Base-by-base conservation (phyloP, 192 early-diverging fungal genomes). In the Mortierella alpina region DNA sequence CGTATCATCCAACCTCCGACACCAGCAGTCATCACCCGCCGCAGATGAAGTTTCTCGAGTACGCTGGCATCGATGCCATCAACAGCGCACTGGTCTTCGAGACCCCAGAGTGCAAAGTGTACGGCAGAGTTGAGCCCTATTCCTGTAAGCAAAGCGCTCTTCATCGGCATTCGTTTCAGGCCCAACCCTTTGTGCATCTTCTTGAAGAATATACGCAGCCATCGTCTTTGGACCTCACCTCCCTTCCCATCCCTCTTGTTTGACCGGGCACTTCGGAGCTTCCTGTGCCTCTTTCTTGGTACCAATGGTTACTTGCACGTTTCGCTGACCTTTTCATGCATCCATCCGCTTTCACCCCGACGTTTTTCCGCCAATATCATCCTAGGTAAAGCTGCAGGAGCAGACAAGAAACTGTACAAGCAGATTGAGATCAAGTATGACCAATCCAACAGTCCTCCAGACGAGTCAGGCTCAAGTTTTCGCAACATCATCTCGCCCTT, bases 361-460 rank as follows among this genome's bases (percentile, higher is more conserved):
- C 58, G 10, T 22, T 6, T 56, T 17, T 14, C 42, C 59, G 14
- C 51, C n/a, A 56, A 51, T 22, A 52, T 14, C 47, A 11, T 22
- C 42, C 13, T 66, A 97, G 96, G 96, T 83, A 98, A 99, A 83
- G 90, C 88, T 54, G 96, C 96, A n/a, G 93, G 91, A 22, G 86
- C 93, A 7, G 97, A 99, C 86, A 95, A 94, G 83, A 95, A 98
- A 77, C 90, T 99, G 46, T 95, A 93, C 68, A 90, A 93, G 63
- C 90, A 93, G 74, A 84, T 99, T 40, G 94, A 99, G 65, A 90
- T 87, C 83, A 94, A 93, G 82, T 97, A 95, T 70, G 91, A 95
- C 59, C 70, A 88, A 15, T 82, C 90, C 18, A 87, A 90, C 56
- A 86, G 86, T 52, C 85, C 93, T 56, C 91, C 92, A 40, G 91